Base-by-base conservation (phyloP, 176 grass and related monocot species). In the Puccinellia tenuiflora region DNA sequence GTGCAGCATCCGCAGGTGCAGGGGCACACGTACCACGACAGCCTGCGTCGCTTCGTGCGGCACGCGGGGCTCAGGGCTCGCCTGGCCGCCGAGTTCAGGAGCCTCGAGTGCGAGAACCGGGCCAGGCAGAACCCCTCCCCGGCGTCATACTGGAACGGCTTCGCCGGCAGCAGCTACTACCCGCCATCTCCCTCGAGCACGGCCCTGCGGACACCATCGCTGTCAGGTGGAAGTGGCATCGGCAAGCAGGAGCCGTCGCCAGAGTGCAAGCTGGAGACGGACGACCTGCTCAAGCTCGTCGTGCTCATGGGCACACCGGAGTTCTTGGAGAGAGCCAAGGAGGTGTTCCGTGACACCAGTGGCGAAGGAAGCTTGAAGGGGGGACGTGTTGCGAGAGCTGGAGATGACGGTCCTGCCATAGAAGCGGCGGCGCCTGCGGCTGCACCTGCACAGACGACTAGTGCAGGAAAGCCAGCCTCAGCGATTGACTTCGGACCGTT, bases 261-360 rank as follows among this genome's bases (percentile, higher is more conserved):
- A 2, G 56, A 68, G 55, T 78, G 88, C 80, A 88, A 80, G 47
- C 72, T 86, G 67, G 86, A 86, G 86, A 91, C 83, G 35, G 88
- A 94, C 74, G 83, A 84, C 39, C 39, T 94, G 68, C 83, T 94
- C 63, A 88, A 64, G 70, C 81, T 84, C 9, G 76, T 88, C 46
- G 24, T 63, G 52, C 29, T 61, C 48, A 78, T 91, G 48, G 77
- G 65, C 28, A 91, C 55, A 15, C 76, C 86, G 2, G 83, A 68
- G 8, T 84, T 88, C 88, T 10, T 75, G 39, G 48, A 81, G 16
- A 94, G 83, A 38, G 78, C 86, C 80, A 91, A 84, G 46, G 68
- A 56, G 3, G 43, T 78, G 55, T 78, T 53, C 22, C 13, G 63
- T 45, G 33, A 54, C 21, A 39, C n/a, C 15, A 20, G 38, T 9